Conservation (phyloP, 805 yeast genomes). For the Spencermartinsiella europaea region DNA sequence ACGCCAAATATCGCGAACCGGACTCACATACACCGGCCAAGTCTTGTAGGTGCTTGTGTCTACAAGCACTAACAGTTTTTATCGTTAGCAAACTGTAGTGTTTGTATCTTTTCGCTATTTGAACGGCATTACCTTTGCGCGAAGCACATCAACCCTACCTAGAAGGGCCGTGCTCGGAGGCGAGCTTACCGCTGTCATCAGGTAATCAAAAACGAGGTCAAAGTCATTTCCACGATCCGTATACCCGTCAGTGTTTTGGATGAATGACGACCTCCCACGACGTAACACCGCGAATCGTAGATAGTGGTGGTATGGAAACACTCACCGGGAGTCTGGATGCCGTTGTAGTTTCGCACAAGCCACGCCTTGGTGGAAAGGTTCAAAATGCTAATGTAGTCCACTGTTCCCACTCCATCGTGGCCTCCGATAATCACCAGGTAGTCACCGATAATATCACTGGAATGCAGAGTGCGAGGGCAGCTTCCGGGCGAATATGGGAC, state of each 20-base stretch:
- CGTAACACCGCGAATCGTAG: constrained; percentile 20
- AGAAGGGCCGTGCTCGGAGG: too few relatives aligned
- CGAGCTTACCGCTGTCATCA: too few relatives aligned
- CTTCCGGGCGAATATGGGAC: not conserved
- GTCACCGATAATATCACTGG: constrained; percentile 13
- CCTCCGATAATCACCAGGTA: constrained; percentile 22
- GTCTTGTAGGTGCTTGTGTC: too few relatives aligned
- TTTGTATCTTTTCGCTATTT: too few relatives aligned
- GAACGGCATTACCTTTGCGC: too few relatives aligned
- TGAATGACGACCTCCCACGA: constrained; percentile 21
- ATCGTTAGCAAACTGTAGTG: too few relatives aligned
- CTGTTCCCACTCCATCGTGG: constrained; percentile 19
- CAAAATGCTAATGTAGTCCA: constrained; percentile 14
- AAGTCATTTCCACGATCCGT: constrained; percentile 19
- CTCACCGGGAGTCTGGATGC: constrained; percentile 19
- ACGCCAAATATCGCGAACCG: too few relatives aligned
- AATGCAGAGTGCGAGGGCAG: constrained; percentile 18
- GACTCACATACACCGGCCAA: too few relatives aligned
- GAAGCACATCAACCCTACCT: too few relatives aligned
- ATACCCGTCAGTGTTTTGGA: constrained; percentile 14
- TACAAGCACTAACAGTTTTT: too few relatives aligned
- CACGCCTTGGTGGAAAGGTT: constrained; percentile 15
- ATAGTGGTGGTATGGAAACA: constrained; percentile 18
- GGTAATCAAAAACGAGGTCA: constrained; percentile 2
- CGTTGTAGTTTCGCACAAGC: constrained; percentile 18